Evolutionary conservation across 805 yeast species (phyloP).

Genomic region (Saccharomycopsis sp.): DNA sequence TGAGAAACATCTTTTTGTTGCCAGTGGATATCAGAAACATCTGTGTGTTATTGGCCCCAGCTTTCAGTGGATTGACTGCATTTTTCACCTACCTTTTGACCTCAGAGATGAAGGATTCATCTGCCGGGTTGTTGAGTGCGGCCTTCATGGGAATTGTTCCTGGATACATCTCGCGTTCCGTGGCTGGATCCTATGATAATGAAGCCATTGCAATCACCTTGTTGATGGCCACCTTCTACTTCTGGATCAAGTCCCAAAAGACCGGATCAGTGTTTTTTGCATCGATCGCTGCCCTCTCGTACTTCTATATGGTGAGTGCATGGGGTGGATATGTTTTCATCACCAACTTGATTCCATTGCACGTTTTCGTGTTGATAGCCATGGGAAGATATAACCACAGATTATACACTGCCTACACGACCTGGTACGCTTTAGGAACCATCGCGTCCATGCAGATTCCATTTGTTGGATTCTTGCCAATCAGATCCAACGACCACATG

Average conservation of each 20-base stretch:
- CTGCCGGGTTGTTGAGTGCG: slow-evolving; percentile 89
- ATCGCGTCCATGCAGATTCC: slow-evolving; percentile 99
- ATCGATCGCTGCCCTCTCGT: slow-evolving; percentile 74
- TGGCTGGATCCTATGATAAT: slow-evolving; percentile 97
- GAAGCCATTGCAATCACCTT: slow-evolving; percentile 98
- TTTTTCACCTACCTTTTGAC: slow-evolving; percentile 83
- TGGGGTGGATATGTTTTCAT: slow-evolving; percentile 99
- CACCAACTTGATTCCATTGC: slow-evolving; percentile 94
- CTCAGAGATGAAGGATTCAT: slow-evolving; percentile 78
- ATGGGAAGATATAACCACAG: slow-evolving; percentile 91
- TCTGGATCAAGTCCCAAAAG: slow-evolving; percentile 93
- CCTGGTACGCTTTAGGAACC: slow-evolving; percentile 98
- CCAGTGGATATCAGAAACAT: slow-evolving; percentile 94
- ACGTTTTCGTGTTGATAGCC: slow-evolving; percentile 77
- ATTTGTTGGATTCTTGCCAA: slow-evolving; percentile 95
- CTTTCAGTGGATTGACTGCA: slow-evolving; percentile 89
- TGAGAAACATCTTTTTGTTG: slow-evolving; percentile 54
- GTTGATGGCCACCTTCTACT: slow-evolving; percentile 88
- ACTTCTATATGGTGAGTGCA: slow-evolving; percentile 98
- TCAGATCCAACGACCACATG: slow-evolving; percentile 97
- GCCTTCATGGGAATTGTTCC: slow-evolving; percentile 97
- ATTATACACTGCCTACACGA: slow-evolving; percentile 83
- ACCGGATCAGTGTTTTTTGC: slow-evolving; percentile 85
- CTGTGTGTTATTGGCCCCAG: slow-evolving; percentile 95
- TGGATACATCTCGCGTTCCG: slow-evolving; percentile 96